Conservation (phyloP, 768 basidiomycete species). For the Pholiota microspora region DNA sequence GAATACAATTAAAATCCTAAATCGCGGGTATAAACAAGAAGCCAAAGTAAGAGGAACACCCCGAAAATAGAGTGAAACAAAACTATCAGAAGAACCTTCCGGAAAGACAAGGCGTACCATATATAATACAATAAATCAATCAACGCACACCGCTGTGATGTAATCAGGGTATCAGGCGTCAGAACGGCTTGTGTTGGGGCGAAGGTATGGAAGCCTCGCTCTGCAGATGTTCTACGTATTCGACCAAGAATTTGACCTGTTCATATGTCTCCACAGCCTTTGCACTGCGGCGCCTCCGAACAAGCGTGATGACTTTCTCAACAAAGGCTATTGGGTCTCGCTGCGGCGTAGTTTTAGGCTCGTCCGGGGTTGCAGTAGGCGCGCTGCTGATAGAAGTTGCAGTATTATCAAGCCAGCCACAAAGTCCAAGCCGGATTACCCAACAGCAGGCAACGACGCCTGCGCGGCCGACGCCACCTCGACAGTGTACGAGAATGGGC, state of each 20-base stretch:
- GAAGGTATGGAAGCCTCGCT: neutral
- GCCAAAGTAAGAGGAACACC: too few relatives aligned
- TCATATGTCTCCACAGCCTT: conserved; percentile 96
- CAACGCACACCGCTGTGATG: too few relatives aligned
- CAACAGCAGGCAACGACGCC: conserved; percentile 92
- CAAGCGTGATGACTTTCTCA: conserved; percentile 68
- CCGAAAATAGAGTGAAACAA: too few relatives aligned
- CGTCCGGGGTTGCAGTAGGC: conserved; percentile 3
- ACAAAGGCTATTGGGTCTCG: conserved; percentile 62
- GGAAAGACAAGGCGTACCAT: too few relatives aligned
- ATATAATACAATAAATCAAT: too few relatives aligned
- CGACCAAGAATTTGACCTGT: conserved; percentile 82
- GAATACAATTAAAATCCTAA: too few relatives aligned
- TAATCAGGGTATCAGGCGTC: too few relatives aligned
- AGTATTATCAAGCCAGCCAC: conserved; percentile 52
- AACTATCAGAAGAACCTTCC: too few relatives aligned
- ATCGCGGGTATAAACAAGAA: too few relatives aligned
- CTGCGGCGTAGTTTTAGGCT: conserved; percentile 22
- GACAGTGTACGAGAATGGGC: conserved; percentile 82
- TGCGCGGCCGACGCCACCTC: conserved; percentile 92
- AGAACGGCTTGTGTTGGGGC: neutral
- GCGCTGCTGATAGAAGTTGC: conserved; percentile 5
- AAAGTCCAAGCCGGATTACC: conserved; percentile 91
- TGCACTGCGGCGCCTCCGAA: conserved; percentile 72
- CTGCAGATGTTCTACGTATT: conserved; percentile 60